Percentiles rank a stretch among this genome's conserved stretches.
These are phyloP conservation scores for Solanum hybrid DNA, from an alignment of 305 asterid species.

Conservation along the genomic window DNA sequence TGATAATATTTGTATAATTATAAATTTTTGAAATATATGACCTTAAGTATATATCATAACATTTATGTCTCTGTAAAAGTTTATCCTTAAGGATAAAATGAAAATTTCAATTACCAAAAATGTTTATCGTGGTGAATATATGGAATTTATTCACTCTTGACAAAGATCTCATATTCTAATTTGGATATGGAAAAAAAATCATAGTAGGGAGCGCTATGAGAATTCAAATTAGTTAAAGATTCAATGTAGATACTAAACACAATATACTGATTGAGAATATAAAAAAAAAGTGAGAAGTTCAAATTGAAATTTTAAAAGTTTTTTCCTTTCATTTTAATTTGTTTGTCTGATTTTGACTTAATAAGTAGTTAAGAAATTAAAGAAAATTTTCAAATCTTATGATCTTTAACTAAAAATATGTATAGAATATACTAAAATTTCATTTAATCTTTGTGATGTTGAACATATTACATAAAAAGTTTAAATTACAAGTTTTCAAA, in stretches of 20 bases:
- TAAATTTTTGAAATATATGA: not conserved
- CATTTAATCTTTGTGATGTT: not conserved
- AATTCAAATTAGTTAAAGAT: not conserved
- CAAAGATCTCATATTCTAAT: accelerated
- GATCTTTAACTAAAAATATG: not conserved
- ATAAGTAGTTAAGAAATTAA: not conserved
- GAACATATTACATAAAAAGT: not conserved
- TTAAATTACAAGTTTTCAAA: not conserved
- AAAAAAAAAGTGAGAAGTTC: not conserved
- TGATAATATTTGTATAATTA: not conserved
- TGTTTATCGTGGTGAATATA: not conserved
- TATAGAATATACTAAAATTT: accelerated
- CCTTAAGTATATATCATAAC: not conserved
- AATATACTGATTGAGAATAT: not conserved
- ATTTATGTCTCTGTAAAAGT: not conserved
- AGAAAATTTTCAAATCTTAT: accelerated
- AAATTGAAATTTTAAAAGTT: not conserved
- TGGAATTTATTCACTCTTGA: not conserved
- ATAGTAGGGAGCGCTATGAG: accelerated
- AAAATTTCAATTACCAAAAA: not conserved
- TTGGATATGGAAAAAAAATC: not conserved
- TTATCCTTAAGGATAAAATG: not conserved
- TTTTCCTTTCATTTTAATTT: not conserved
- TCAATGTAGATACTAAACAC: not conserved
- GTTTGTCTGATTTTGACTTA: accelerated